phyloP scores from a whole-genome alignment of 805 yeast genomes.

The Cyberlindnera americana region DNA sequence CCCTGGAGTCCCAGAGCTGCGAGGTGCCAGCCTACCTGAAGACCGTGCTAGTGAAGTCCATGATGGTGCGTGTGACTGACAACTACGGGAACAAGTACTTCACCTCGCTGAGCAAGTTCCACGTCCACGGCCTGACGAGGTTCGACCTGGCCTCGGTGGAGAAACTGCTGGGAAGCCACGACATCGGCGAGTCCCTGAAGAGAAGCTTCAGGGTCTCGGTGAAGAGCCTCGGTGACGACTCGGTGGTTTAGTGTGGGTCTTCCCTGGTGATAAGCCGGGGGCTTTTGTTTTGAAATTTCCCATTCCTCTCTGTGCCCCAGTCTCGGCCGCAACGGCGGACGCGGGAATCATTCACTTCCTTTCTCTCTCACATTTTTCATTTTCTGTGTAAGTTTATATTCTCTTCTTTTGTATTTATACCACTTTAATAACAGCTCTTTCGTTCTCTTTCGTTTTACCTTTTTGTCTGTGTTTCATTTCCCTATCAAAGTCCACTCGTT shows the following conservation, averaged over 20 bases:
- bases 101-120: slow-evolving; percentile 36
- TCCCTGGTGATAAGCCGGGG: too few species aligned
- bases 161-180: slow-evolving; percentile 13
- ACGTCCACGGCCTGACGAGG: slow-evolving; percentile 40
- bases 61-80: slow-evolving; percentile 30
- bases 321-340: too few species aligned
- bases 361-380: too few species aligned
- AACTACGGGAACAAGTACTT: slow-evolving; percentile 36
- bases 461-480: too few species aligned
- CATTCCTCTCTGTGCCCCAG: too few species aligned
- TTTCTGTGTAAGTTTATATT: too few species aligned
- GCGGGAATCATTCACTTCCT: too few species aligned
- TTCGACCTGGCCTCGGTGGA: slow-evolving; percentile 29
- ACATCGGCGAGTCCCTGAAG: slow-evolving; percentile 16
- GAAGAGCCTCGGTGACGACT: slow-evolving; percentile 5
- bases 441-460: too few species aligned
- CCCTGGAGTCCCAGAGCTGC: slow-evolving; percentile 27
- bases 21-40: slow-evolving; percentile 31
- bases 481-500: too few species aligned
- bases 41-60: slow-evolving; percentile 31
- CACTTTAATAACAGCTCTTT: too few species aligned
- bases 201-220: slow-evolving; percentile 11
- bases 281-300: too few species aligned
- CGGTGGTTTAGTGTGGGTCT: neutral
- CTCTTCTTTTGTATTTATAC: too few species aligned